These are phyloP conservation scores for Coccomyxa sp. DNA, from an alignment of 139 green algal genomes.

Conservation along the genomic window DNA sequence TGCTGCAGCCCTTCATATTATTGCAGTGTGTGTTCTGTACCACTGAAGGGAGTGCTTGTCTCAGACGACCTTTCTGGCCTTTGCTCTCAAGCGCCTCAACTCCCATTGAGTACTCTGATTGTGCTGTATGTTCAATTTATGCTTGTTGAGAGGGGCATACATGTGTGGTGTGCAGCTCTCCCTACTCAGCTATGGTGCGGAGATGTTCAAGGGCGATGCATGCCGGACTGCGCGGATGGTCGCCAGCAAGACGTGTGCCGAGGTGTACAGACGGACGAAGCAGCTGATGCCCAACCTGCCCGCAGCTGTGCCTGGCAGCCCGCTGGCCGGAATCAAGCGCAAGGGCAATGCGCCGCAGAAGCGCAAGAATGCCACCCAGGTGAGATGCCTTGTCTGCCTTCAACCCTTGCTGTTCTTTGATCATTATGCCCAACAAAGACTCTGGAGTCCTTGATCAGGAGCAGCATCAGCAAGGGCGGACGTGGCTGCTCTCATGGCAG, in stretches of 20 bases:
- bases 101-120: too few species aligned
- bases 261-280: constrained; percentile 16
- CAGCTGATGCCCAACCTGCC: background rate
- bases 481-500: background rate
- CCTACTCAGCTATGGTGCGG: constrained; percentile 24
- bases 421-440: too few species aligned
- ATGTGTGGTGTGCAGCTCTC: constrained; percentile 8
- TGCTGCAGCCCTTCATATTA: too few species aligned
- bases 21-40: too few species aligned
- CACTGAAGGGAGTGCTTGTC: too few species aligned
- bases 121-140: background rate
- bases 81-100: too few species aligned
- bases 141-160: background rate
- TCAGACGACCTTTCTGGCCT: too few species aligned
- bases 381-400: too few species aligned
- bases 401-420: too few species aligned
- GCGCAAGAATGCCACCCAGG: constrained; percentile 3
- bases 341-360: background rate
- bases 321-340: background rate
- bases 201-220: constrained; percentile 34
- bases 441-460: background rate
- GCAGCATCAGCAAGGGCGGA: background rate
- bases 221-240: constrained; percentile 38
- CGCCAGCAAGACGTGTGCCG: constrained; percentile 21
- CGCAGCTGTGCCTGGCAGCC: background rate